These are phyloP conservation scores for Claviceps purpurea DNA, from an alignment of 2,329 filamentous ascomycete genomes.

Conservation along the genomic window DNA sequence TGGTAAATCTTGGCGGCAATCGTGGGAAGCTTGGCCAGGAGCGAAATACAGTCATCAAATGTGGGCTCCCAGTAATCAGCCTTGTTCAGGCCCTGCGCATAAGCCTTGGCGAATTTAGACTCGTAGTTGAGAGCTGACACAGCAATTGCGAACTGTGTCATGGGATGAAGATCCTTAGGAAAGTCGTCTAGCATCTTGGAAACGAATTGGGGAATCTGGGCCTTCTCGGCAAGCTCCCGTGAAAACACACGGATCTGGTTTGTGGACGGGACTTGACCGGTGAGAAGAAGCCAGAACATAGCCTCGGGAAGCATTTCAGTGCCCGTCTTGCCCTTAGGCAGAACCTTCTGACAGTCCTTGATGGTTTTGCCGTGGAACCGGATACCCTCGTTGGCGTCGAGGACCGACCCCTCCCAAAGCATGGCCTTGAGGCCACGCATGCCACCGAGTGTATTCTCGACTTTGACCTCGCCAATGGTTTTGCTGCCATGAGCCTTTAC, in stretches of 20 bases:
- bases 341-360: conserved; percentile 88
- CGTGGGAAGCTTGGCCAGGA: conserved; percentile 90
- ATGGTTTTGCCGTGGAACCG: conserved; percentile 96
- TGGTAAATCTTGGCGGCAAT: conserved; percentile 98
- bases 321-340: conserved; percentile 83
- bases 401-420: conserved; percentile 96
- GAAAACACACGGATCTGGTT: conserved; percentile 73
- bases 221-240: conserved; percentile 75
- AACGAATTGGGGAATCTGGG: conserved; percentile 69
- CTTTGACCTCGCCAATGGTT: conserved; percentile 80
- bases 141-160: conserved; percentile 94
- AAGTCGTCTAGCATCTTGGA: conserved; percentile 81
- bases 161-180: conserved; percentile 82
- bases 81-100: conserved; percentile 83
- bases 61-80: conserved; percentile 98
- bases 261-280: conserved; percentile 76
- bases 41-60: conserved; percentile 86
- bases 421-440: conserved; percentile 97
- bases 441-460: conserved; percentile 86
- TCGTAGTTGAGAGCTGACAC: conserved; percentile 94
- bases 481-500: conserved; percentile 78
- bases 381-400: conserved; percentile 94
- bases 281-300: conserved; percentile 99
- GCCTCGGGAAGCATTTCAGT: conserved; percentile 97
- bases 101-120: conserved; percentile 84